Conservation (phyloP, 768 basidiomycete genomes). For the Lactarius akahatsu region DNA sequence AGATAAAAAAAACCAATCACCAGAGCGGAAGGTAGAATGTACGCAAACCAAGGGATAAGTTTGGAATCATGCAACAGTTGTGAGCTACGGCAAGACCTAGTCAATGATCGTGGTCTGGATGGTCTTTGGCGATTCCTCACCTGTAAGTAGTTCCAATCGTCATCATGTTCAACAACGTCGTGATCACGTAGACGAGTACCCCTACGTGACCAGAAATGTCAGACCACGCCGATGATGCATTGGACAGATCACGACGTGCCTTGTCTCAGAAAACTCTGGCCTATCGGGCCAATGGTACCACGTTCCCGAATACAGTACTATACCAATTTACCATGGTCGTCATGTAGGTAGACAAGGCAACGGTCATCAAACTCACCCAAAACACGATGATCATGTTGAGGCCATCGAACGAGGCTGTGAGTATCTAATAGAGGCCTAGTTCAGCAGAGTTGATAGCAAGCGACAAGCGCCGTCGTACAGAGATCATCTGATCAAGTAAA, state of each 20-base stretch:
- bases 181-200: constrained; percentile 24
- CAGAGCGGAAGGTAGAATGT: too few species aligned
- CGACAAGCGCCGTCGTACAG: constrained; percentile 5
- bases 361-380: neutral
- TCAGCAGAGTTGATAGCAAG: neutral
- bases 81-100: too few species aligned
- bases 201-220: constrained; percentile 12
- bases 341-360: neutral
- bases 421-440: neutral
- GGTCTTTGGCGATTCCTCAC: neutral
- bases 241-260: constrained; percentile 12
- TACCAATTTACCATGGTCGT: neutral
- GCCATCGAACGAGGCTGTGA: constrained; percentile 16
- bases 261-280: constrained; percentile 25
- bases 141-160: constrained; percentile 23
- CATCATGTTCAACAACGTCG: constrained; percentile 24
- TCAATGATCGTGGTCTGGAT: neutral
- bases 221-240: neutral
- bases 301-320: constrained; percentile 23
- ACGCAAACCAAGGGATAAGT: too few species aligned
- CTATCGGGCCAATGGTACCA: constrained; percentile 15
- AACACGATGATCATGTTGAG: constrained; percentile 21
- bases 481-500: constrained; percentile 9
- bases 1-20: too few species aligned
- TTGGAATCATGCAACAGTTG: too few species aligned